Conservation (phyloP, 176 grass and related monocot genomes). For the Cenchrus americanus region DNA sequence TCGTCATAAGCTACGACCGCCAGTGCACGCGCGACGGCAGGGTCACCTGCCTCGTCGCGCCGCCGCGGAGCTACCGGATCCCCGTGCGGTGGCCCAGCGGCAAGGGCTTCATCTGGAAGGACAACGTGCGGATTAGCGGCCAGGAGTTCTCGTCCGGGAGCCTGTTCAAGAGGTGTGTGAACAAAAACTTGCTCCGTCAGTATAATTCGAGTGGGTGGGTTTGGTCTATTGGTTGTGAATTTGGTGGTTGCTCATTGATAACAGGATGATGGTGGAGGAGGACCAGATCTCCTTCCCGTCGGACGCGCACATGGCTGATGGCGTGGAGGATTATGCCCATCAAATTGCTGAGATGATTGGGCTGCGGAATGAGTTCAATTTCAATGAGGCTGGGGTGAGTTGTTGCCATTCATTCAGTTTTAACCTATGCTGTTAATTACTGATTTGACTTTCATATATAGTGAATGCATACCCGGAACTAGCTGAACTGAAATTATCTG, state of each 20-base stretch:
- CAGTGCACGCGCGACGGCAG: slow-evolving; percentile 58
- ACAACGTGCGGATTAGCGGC: slow-evolving; percentile 93
- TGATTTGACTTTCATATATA: slow-evolving; percentile 6
- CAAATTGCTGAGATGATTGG: slow-evolving; percentile 99
- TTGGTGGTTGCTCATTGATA: slow-evolving; percentile 37
- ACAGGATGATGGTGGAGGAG: slow-evolving; percentile 99
- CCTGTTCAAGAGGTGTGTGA: slow-evolving; percentile 80
- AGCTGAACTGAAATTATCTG: slow-evolving; percentile 3
- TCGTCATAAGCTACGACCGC: slow-evolving; percentile 70
- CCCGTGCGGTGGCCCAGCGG: slow-evolving; percentile 92
- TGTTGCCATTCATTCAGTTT: slow-evolving; percentile 24
- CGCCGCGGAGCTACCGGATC: slow-evolving; percentile 78
- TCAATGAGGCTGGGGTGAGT: slow-evolving; percentile 92
- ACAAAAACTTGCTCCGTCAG: neutral
- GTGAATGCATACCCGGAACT: slow-evolving; percentile 12
- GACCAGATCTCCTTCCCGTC: slow-evolving; percentile 96
- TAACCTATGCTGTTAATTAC: neutral
- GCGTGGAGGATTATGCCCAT: slow-evolving; percentile 95
- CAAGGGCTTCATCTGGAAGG: slow-evolving; percentile 97
- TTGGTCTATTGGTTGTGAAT: slow-evolving; percentile 35
- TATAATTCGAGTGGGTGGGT: slow-evolving; percentile 5
- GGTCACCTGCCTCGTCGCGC: slow-evolving; percentile 69
- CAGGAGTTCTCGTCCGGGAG: slow-evolving; percentile 98
- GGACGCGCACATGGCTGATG: slow-evolving; percentile 83
- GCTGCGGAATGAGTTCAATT: slow-evolving; percentile 90